Conservation (phyloP, 2,329 filamentous ascomycete genomes). For the Aspergillus puulaauensis region DNA sequence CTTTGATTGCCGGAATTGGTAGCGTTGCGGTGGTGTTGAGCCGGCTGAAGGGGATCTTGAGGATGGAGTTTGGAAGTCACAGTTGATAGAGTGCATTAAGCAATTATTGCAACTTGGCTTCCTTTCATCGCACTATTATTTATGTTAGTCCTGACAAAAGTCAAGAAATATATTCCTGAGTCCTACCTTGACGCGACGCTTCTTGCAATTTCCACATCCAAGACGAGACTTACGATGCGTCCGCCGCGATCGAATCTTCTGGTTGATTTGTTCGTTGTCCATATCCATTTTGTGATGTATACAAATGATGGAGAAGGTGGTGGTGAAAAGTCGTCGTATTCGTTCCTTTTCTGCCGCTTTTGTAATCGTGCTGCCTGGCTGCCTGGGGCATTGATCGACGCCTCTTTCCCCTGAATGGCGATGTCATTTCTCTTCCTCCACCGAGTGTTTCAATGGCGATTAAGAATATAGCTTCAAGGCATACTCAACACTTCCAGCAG, state of each 20-base stretch:
- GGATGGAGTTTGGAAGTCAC: conserved; percentile 21
- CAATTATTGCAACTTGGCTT: conserved; percentile 33
- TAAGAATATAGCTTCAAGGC: no score
- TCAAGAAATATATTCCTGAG: not conserved
- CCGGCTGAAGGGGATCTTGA: conserved; percentile 11
- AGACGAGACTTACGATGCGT: conserved; percentile 34
- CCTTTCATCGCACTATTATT: conserved; percentile 35
- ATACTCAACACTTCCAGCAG: no score
- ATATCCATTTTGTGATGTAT: not conserved
- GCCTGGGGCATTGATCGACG: conserved; percentile 2
- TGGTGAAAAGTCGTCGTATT: conserved; percentile 12
- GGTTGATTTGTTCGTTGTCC: not conserved
- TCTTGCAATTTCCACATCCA: conserved; percentile 36
- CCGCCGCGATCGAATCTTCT: conserved; percentile 23
- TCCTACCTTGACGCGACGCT: conserved; percentile 35
- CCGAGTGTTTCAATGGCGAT: no score
- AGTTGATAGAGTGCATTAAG: conserved; percentile 26
- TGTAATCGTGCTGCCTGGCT: not conserved
- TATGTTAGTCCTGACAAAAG: not conserved
- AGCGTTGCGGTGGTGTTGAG: conserved; percentile 6
- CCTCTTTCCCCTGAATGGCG: not conserved
- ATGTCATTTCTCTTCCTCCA: no score
- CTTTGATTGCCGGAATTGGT: conserved; percentile 22
- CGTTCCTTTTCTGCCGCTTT: conserved; percentile 12
- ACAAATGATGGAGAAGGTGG: not conserved